Base-by-base conservation (phyloP, 2,329 filamentous ascomycete genomes). In the Pseudogymnoascus sp. region DNA sequence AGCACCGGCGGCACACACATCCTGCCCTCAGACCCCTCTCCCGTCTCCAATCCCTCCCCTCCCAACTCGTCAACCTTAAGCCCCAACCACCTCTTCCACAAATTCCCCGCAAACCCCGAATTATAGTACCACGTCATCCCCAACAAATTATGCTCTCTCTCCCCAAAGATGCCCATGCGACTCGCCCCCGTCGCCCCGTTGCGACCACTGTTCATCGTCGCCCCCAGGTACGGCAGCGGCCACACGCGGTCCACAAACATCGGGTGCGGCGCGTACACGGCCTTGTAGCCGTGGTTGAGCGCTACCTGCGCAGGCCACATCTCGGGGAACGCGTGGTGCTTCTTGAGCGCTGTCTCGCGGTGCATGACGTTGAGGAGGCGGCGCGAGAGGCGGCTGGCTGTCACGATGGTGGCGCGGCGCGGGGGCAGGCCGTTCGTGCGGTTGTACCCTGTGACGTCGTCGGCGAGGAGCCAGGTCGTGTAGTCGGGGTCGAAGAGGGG, bases 101-200 rank as follows among this genome's bases (percentile, higher is more conserved):
- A 71, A 67, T 91, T 91, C 2, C 86, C 83, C 6, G 90, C 86
- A 72, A 96, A 96, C 1, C 86, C 86, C 0, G 89, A 88, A 68
- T 92, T 90, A 75, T 96, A 97, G 75, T 95, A 97, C 92, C 92
- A 97, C 19, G 87, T 91, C 71, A 91, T 86, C 0, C 93, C 92
- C 62, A 82, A 81, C 72, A 97, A 88, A 74, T 97, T 96, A 75
- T 95, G 91, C 76, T 97, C 93, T 16, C 91, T 82, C 68, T 95
- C 90, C 38, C 90, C 90, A 72, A 90, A 93, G 16, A 93, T 82
- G 11, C 86, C 87, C 2, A 86, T 88, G 21, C 86, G 80, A 4
- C 87, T 80, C 29, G 89, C 90, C n/a, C 91, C 90, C 0, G 85
- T 85, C 0, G 88, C 86, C 13, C 89, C 89, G 72, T 91, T 89